Percentiles rank a stretch among this genome's conserved stretches.
Conservation (phyloP, 768 basidiomycete species). For the Ephemerocybe angulata region DNA sequence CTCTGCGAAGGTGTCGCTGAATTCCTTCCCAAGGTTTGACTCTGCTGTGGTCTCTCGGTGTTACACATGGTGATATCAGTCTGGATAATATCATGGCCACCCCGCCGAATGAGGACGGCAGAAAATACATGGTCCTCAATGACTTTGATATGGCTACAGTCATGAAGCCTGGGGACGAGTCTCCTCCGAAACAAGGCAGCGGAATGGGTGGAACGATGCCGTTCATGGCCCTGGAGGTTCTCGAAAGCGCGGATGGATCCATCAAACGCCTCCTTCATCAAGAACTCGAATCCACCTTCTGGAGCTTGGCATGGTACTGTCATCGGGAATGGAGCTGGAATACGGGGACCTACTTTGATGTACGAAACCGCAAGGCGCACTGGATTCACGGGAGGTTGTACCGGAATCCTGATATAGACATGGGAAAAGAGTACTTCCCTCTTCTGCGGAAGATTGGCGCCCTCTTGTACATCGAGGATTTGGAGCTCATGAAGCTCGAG, state of each 20-base stretch:
- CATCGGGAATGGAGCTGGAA: too few species aligned
- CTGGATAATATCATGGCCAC: slow-evolving; percentile 11
- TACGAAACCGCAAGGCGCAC: too few species aligned
- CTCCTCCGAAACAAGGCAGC: slow-evolving; percentile 7
- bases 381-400: too few species aligned
- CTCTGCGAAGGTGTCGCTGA: too few species aligned
- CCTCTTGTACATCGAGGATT: too few species aligned
- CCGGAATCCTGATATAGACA: too few species aligned
- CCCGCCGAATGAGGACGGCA: neutral
- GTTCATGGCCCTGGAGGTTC: slow-evolving; percentile 12
- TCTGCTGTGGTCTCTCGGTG: slow-evolving; percentile 10
- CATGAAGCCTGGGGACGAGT: slow-evolving; percentile 10
- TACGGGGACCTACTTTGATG: too few species aligned
- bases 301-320: slow-evolving; percentile 1
- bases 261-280: slow-evolving; percentile 6
- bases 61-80: slow-evolving; percentile 9
- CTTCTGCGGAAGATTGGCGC: too few species aligned
- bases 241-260: neutral
- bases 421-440: too few species aligned
- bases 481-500: too few species aligned
- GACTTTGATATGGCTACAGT: slow-evolving; percentile 15
- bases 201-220: slow-evolving; percentile 7
- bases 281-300: slow-evolving; percentile 12
- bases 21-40: neutral
- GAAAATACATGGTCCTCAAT: slow-evolving; percentile 5